phyloP scores from a whole-genome alignment of 495 filamentous ascomycete genomes.

The Penicillium bovifimosum region DNA sequence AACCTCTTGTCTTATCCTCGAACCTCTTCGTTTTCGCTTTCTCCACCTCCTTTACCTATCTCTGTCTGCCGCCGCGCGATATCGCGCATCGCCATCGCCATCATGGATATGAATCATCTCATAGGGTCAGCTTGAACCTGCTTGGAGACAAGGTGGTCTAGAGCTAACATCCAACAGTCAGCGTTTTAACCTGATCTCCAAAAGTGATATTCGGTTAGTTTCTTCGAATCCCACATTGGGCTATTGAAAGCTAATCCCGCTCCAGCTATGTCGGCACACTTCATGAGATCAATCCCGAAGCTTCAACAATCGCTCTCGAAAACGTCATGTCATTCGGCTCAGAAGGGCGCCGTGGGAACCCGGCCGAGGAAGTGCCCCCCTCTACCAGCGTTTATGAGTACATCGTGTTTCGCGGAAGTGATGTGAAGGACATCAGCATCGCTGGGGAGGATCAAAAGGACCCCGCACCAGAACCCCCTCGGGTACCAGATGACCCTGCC shows the following conservation, averaged over 20 bases:
- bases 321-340: slow-evolving; percentile 91
- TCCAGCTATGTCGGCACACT: slow-evolving; percentile 88
- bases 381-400: slow-evolving; percentile 92
- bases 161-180: slow-evolving; percentile 47
- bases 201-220: slow-evolving; percentile 88
- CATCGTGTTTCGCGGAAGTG: slow-evolving; percentile 97
- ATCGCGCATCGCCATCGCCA: slow-evolving; percentile 30
- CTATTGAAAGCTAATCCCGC: slow-evolving; percentile 20
- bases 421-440: slow-evolving; percentile 95
- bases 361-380: slow-evolving; percentile 71
- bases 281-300: slow-evolving; percentile 96
- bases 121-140: slow-evolving; percentile 44
- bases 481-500: slow-evolving; percentile 89
- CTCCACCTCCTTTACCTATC: slow-evolving; percentile 7
- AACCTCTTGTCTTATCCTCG: slow-evolving; percentile 9
- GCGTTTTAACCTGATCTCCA: slow-evolving; percentile 73
- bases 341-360: slow-evolving; percentile 75
- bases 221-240: not conserved
- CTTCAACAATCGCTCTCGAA: slow-evolving; percentile 91
- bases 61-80: slow-evolving; percentile 31
- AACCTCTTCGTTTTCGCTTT: slow-evolving; percentile 4
- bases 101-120: slow-evolving; percentile 51
- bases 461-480: slow-evolving; percentile 59
- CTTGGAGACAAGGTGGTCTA: slow-evolving; percentile 34
- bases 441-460: slow-evolving; percentile 72